Evolutionary conservation across 2,329 filamentous ascomycete species (phyloP).

Genomic region (Calonectria hawksworthii): DNA sequence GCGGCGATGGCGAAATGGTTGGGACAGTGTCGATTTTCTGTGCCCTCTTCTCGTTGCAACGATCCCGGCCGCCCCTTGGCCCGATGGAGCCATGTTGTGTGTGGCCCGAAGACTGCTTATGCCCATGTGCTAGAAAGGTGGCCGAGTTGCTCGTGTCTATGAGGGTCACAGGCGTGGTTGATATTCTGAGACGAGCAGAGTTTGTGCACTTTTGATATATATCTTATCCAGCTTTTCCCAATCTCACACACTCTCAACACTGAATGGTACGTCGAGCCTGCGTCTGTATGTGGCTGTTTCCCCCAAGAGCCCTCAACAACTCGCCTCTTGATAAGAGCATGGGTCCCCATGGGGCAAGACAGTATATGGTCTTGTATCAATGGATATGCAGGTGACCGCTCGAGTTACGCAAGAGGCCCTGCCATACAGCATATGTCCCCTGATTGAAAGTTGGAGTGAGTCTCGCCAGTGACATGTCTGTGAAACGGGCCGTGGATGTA

Average conservation of each 20-base stretch:
- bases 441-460: conserved; percentile 28
- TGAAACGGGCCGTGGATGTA: conserved; percentile 35
- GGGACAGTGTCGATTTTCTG: not conserved
- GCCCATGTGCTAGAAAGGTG: not conserved
- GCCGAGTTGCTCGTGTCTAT: not conserved
- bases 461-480: conserved; percentile 41
- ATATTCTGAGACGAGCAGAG: not conserved
- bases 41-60: not conserved
- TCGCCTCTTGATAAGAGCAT: not conserved
- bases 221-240: too few relatives aligned
- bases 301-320: not conserved
- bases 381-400: conserved; percentile 30
- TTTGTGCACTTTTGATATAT: not conserved
- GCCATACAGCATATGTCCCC: conserved; percentile 1
- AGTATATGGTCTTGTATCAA: conserved; percentile 32
- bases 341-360: conserved; percentile 5
- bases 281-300: too few relatives aligned
- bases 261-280: not conserved
- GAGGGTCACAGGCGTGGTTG: not conserved
- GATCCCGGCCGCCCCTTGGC: not conserved
- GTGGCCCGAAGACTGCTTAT: not conserved
- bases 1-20: not conserved
- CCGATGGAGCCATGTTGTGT: conserved; percentile 14
- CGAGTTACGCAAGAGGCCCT: conserved; percentile 18
- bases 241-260: not conserved